Percentiles rank a stretch among this genome's conserved stretches.
Conservation (phyloP, 805 yeast species). For the Lipomyces anomalus region DNA sequence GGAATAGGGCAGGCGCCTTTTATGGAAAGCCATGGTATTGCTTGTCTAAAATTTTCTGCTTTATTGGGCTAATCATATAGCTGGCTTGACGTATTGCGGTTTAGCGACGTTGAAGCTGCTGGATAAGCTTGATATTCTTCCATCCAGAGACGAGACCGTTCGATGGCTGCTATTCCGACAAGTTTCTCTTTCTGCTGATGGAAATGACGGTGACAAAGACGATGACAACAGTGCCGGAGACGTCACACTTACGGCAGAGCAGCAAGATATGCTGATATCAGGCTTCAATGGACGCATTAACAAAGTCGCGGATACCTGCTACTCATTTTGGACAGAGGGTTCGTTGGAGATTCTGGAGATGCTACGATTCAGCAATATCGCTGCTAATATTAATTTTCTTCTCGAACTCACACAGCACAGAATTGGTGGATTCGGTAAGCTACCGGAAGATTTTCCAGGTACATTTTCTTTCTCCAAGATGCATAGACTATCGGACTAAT, state of each 20-base stretch:
- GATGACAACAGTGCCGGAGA: not conserved
- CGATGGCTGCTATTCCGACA: conserved; percentile 19
- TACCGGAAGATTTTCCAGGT: conserved; percentile 10
- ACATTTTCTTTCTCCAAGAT: not conserved
- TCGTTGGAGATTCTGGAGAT: conserved; percentile 17
- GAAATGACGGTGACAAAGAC: not conserved
- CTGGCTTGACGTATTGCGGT: conserved; percentile 86
- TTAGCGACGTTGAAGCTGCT: conserved; percentile 52
- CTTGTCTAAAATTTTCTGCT: too few species aligned
- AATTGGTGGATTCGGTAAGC: conserved; percentile 25
- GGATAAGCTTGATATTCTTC: conserved; percentile 27
- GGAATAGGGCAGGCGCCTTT: conserved; percentile 55
- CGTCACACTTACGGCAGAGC: too few species aligned
- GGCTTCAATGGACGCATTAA: conserved; percentile 83
- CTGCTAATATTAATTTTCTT: not conserved
- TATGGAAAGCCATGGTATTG: conserved; percentile 73
- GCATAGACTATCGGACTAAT: too few species aligned
- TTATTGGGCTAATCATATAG: too few species aligned
- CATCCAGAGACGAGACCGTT: conserved; percentile 4
- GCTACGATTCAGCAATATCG: not conserved
- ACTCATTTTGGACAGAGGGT: conserved; percentile 85
- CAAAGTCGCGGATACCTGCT: conserved; percentile 94
- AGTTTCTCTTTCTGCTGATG: not conserved
- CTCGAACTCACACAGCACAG: conserved; percentile 12
- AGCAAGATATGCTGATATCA: conserved; percentile 3